Evolutionary conservation across 768 basidiomycete genomes (phyloP), one percentile per base, ranked within the genome.

Genomic region (Vararia minispora): DNA sequence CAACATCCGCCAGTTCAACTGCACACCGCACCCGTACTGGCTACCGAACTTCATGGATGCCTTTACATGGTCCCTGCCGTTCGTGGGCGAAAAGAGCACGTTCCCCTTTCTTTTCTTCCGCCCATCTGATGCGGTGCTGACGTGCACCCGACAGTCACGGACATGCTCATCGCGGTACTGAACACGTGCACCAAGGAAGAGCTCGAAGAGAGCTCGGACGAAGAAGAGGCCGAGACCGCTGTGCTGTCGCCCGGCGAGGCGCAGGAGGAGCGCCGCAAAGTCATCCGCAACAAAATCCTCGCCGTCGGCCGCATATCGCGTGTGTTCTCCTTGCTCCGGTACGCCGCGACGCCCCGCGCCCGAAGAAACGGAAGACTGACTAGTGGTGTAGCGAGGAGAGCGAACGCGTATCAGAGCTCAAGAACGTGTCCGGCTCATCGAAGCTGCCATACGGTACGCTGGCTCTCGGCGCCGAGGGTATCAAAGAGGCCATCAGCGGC

Each of bases 161-260:
- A 99, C 58, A 99, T 99, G 95, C 67, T 99, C 47, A 88, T 94
- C 21, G 90, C 94, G 1, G 89, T 99, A 39, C 74, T 99, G 25
- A 97, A 95, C 55, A 92, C 89, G 21, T 97, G 92, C 63, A 88
- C 84, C 42, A 90, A 95, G 61, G 95, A 99, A 57, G 95, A 99
- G 58, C 72, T 98, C 5, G 89, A 91, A 49, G 90, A 94, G 56
- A 55, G 56, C 28, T 72, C 71, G 26, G 66, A 76, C 43, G 56
- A 68, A 27, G 66, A 66, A 39, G 21, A 31, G 79, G 82, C 46
- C 27, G n/a, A n/a, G n/a, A 42, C 48, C 11, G 2, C n/a, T 10
- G 33, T 50, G 6, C 52, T 69, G 4, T 65, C 67, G 21, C 59
- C 61, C 0, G 58, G 60, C 13, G 67, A 65, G 18, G 79, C 82